Base-by-base conservation (phyloP, 1,284 basidiomycete species). In the Moesziomyces globuligerus region DNA sequence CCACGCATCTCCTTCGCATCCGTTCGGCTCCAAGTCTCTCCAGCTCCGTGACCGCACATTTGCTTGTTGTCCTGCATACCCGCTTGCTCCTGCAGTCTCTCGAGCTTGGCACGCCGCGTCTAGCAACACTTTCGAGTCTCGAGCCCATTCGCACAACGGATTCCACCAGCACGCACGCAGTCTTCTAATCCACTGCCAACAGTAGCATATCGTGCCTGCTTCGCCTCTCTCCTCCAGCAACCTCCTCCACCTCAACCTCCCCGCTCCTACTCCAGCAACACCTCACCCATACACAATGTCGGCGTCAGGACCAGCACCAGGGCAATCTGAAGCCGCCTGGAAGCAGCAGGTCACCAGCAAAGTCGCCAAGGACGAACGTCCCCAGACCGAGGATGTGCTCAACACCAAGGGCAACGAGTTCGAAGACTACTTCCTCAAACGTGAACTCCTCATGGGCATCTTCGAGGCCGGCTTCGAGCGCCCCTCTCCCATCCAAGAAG, bases 401-500 rank as follows among this genome's bases (percentile, higher is more conserved):
- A 76, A 74, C 38, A 82, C 79, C 40, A 81, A 82, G 51, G 80
- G 80, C 24, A 81, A 82, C 59, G 80, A 82, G 37, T 82, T 81
- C 50, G 80, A 82, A 53, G 80, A 82, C 55, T 82, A 78, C 57
- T 82, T 77, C 49, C 61, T 82, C 48, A 82, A 82, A 67, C 74
- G 80, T 24, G 78, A 81, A 64, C 74, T 82, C n/a, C 66, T 82
- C 26, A 82, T 82, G 80, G 80, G 80, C 50, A 82, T 82, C 62
- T 82, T 82, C 43, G 78, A 82, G 55, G 79, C 79, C 29, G 80
- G 80, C 21, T 98, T 98, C 83, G 96, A 98, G 84, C 89, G 88
- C 75, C 95, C 96, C 21, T 94, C 92, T 24, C 96, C 95, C 48
- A 98, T 98, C 83, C 95, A 98, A 86, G 96, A 98, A 88, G 93